Evolutionary conservation across 2,329 filamentous ascomycete genomes (phyloP), one percentile per base, ranked within the genome.

Genomic region (Pezicula neosporulosa): DNA sequence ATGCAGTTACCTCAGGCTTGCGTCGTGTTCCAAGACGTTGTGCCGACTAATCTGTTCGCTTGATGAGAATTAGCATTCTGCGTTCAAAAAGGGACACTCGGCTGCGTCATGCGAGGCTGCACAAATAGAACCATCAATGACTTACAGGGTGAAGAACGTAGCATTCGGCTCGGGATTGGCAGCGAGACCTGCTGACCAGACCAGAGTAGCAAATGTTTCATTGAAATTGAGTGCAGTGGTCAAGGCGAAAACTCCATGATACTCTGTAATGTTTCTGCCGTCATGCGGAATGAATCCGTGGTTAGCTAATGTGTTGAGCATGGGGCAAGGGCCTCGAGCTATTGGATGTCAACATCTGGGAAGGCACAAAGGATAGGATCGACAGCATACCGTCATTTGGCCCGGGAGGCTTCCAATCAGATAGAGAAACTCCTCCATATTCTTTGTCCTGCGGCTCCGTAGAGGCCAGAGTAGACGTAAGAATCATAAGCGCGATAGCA

Each of bases 11-110:
- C 68, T 72, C 24, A 76, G 49, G 52, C 74, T 77, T 7, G 70
- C 75, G 48, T 78, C 76, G 48, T 78, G 76, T 50, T 78, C 75
- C 6, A 78, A 62, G 15, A 78, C 59, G 49, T 76, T 73, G 63
- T 78, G 76, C 1, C 63, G 65, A 47, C 71, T 72, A 9, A 78
- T 69, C 13, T 76, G 63, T 42, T 77, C 68, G 47, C 61, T 62
- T n/a, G n/a, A n/a, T n/a, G 9, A 19, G 43, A 42, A 48, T 60
- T 54, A 48, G 44, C 18, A 43, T 37, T 50, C 28, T 51, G 48
- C 13, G 5, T 21, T 12, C 6, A 43, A 0, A 21, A 33, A 47
- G 16, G 12, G 28, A 27, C 18, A 13, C n/a, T 27, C 36, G 6
- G 6, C 12, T 15, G 5, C 1, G 10, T 4, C 56, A 49, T 52